Conservation (phyloP, 805 yeast species). For the Kodamaea jinghongensis region DNA sequence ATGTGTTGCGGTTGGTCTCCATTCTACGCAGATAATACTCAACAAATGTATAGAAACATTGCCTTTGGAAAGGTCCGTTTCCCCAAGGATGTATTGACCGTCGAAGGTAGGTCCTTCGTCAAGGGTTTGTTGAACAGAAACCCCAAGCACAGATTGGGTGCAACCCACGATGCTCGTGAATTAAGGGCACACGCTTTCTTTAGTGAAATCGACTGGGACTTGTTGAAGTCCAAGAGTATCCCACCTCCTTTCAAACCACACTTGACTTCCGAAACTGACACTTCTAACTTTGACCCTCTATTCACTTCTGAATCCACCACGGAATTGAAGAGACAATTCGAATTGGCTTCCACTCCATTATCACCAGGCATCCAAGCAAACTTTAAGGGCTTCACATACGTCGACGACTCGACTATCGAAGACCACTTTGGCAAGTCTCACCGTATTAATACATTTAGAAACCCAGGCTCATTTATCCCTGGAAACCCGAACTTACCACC, state of each 20-base stretch:
- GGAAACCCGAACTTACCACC: constrained; percentile 80
- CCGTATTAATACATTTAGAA: constrained; percentile 35
- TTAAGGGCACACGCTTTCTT: constrained; percentile 90
- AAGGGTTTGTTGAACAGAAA: constrained; percentile 93
- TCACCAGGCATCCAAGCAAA: constrained; percentile 95
- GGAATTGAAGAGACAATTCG: constrained; percentile 65
- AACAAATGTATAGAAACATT: constrained; percentile 98
- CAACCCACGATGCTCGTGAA: constrained; percentile 88
- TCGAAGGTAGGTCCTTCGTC: constrained; percentile 93
- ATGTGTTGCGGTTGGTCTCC: constrained; percentile 99
- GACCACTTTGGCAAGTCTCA: constrained; percentile 61
- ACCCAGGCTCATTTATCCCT: constrained; percentile 71
- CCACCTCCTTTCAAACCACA: constrained; percentile 98
- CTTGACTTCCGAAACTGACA: constrained; percentile 84
- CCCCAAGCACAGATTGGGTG: constrained; percentile 93
- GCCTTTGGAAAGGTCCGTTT: constrained; percentile 97
- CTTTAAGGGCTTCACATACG: constrained; percentile 95
- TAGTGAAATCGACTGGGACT: constrained; percentile 86
- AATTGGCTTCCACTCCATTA: constrained; percentile 71
- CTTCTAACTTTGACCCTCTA: constrained; percentile 97
- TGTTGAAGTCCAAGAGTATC: constrained; percentile 70
- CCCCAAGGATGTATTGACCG: constrained; percentile 90
- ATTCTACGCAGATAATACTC: constrained; percentile 95
- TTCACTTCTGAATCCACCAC: constrained; percentile 91
- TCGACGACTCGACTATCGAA: constrained; percentile 89